Evolutionary conservation across 129 eudicot species (phyloP), one percentile per base, ranked within the genome.

Genomic region (Kitagawia praeruptora): DNA sequence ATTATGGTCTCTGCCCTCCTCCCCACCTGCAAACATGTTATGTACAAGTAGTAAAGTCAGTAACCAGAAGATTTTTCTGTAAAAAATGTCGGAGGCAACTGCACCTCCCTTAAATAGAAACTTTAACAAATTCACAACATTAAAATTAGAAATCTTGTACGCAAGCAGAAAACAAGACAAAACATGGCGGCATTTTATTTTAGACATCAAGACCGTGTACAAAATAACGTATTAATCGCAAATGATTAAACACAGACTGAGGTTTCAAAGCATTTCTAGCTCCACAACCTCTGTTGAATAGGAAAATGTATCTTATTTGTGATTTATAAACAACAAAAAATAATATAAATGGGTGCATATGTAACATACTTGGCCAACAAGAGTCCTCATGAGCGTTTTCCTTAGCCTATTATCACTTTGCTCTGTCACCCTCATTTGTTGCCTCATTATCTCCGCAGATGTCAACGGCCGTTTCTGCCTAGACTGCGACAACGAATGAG

Each of bases 1-100:
- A 94, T 94, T 49, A 91, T 91, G 0, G 98, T 94, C 89, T 94
- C 98, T 61, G 96, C 96, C 15, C 96, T 87, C 80, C 97, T 87
- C 28, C 97, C 97, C 89, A 85, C 85, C 97, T 94, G 81, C 23
- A 16, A n/a, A 70, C 34, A 37, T 46, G 15, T 23, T 8, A 8
- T 58, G 25, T 8, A 21, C 66, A 58, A n/a, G 14, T 8, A 7
- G 31, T 23, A 15, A 49, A 14, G 21, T 51, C 58, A 15, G 58
- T 18, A 51, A 51, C 21, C n/a, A 51, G n/a, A 16, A 16, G 6
- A 40, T 5, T 51, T 49, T 49, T 51, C 18, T 51, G 58, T 18
- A 16, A 18, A 4, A 18, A 12, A 18, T 14, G 14, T 15, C 13
- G 7, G 54, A 49, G 54, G 54, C 21, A 48, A 13, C 53, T 47